phyloP scores from a whole-genome alignment of 176 grass and related monocot species.

The Carex scoparia region DNA sequence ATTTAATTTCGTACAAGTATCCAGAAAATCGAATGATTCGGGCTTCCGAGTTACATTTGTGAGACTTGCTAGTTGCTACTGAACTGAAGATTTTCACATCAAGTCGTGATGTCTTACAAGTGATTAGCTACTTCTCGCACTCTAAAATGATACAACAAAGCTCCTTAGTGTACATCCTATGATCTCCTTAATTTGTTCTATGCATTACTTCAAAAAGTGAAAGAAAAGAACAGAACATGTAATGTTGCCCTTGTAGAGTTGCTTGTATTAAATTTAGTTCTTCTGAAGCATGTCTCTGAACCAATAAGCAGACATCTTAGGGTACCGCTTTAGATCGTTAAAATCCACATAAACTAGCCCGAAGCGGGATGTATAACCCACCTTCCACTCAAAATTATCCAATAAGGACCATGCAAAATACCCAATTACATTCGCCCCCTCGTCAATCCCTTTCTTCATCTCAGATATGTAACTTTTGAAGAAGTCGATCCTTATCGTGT shows the following conservation, averaged over 20 bases:
- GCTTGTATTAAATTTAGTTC: neutral
- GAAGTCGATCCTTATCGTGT: constrained; percentile 36
- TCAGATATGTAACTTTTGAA: constrained; percentile 59
- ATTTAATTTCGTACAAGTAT: neutral
- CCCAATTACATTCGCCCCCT: constrained; percentile 47
- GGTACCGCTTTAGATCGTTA: constrained; percentile 47
- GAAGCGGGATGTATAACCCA: constrained; percentile 72
- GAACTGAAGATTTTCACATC: neutral
- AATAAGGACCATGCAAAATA: constrained; percentile 83
- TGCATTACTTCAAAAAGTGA: neutral
- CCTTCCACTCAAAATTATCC: constrained; percentile 80
- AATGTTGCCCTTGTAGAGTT: neutral
- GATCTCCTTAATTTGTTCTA: neutral
- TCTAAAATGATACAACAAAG: neutral
- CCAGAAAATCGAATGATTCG: neutral
- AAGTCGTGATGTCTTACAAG: neutral
- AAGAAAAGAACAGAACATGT: neutral
- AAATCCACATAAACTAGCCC: constrained; percentile 78
- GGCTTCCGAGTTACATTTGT: neutral
- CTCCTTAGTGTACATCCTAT: neutral
- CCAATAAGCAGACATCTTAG: constrained; percentile 75
- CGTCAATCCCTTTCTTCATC: constrained; percentile 65
- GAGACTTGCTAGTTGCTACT: neutral
- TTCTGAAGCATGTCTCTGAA: constrained; percentile 62
- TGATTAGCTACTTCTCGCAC: neutral